Conservation (phyloP, 352 stramenopile genomes). For the Pythium diclinum region DNA sequence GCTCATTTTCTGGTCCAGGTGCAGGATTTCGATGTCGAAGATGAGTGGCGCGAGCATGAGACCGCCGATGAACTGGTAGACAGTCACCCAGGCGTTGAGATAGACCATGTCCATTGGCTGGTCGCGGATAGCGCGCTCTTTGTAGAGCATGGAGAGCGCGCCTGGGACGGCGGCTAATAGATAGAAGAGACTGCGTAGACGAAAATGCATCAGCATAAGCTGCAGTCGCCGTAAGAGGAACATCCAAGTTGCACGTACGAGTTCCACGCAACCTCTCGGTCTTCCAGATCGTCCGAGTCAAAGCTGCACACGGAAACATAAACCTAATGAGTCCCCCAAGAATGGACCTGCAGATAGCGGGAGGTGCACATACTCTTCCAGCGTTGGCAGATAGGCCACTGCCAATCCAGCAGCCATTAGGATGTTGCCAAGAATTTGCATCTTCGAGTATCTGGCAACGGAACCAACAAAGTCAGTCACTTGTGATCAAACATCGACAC, state of each 20-base stretch:
- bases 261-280: conserved; percentile 79
- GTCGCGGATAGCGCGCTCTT: conserved; percentile 74
- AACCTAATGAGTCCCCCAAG: not conserved
- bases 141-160: conserved; percentile 85
- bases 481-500: not conserved
- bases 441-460: conserved; percentile 58
- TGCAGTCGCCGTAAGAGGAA: not conserved
- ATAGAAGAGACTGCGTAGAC: conserved; percentile 49
- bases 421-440: conserved; percentile 69
- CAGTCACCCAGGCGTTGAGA: conserved; percentile 82
- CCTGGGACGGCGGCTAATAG: conserved; percentile 71
- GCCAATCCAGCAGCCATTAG: conserved; percentile 64
- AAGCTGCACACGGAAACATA: conserved; percentile 36
- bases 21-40: conserved; percentile 67
- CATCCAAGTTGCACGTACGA: conserved; percentile 33
- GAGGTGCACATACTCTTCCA: conserved; percentile 57
- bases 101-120: conserved; percentile 88
- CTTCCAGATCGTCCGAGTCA: conserved; percentile 55
- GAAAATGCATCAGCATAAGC: not conserved
- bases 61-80: conserved; percentile 85
- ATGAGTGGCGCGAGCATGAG: conserved; percentile 76
- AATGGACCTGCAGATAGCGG: not conserved
- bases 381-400: conserved; percentile 70
- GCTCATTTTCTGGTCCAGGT: conserved; percentile 79
- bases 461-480: not conserved